A percentile compares a stretch with the other conserved stretches of the same genome.
Evolutionary conservation across 768 basidiomycete genomes (phyloP).

Genomic region (Antrodiella citrinella): DNA sequence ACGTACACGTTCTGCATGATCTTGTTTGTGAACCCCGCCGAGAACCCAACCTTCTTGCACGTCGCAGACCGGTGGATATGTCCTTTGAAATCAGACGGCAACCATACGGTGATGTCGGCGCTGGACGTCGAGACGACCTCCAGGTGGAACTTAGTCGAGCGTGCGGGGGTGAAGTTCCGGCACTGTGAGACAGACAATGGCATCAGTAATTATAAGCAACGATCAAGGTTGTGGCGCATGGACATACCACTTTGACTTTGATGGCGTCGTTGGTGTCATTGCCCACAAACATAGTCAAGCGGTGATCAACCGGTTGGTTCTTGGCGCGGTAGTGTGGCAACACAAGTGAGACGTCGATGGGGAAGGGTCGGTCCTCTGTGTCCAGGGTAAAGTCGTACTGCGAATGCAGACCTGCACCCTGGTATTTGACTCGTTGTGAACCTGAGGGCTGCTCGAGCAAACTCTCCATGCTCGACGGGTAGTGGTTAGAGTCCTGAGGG

Average conservation of each 20-base stretch:
- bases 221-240: slow-evolving; percentile 32
- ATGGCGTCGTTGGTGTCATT: slow-evolving; percentile 40
- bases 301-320: slow-evolving; percentile 63
- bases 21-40: slow-evolving; percentile 66
- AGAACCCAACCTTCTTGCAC: slow-evolving; percentile 40
- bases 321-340: slow-evolving; percentile 76
- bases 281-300: slow-evolving; percentile 61
- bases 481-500: slow-evolving; percentile 15
- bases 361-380: slow-evolving; percentile 31
- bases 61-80: slow-evolving; percentile 40
- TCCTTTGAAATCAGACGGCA: slow-evolving; percentile 75
- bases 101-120: slow-evolving; percentile 67
- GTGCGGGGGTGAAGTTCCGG: slow-evolving; percentile 23
- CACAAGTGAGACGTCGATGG: slow-evolving; percentile 56
- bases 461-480: slow-evolving; percentile 18
- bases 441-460: slow-evolving; percentile 31
- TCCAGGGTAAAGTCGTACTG: slow-evolving; percentile 60
- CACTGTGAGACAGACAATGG: slow-evolving; percentile 13
- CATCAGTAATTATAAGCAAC: slow-evolving; percentile 25
- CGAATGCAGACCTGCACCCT: slow-evolving; percentile 35
- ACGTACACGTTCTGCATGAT: slow-evolving; percentile 32
- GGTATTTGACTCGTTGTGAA: slow-evolving; percentile 59
- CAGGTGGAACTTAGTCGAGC: slow-evolving; percentile 34
- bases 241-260: slow-evolving; percentile 54
- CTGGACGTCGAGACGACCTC: slow-evolving; percentile 48